A percentile compares a stretch with the other conserved stretches of the same genome.
Evolutionary conservation across 176 grass and related monocot species (phyloP).

Genomic region (Musa acuminata): DNA sequence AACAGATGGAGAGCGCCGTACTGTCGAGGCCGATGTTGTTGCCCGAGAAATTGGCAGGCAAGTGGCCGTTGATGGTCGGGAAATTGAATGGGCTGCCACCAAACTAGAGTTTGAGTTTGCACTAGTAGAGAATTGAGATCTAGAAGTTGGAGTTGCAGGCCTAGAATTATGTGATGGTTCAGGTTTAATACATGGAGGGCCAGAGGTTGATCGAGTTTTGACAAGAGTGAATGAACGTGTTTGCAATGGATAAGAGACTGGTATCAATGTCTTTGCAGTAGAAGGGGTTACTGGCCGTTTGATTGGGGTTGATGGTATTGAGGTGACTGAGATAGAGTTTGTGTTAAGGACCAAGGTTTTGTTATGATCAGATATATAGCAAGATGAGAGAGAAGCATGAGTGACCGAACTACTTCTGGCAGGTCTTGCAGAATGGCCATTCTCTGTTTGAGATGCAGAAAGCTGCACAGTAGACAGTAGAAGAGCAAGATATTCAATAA

Average conservation of each 20-base stretch:
- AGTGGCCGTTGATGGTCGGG: slow-evolving; percentile 64
- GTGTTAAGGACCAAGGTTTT: slow-evolving; percentile 52
- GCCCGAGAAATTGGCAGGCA: slow-evolving; percentile 29
- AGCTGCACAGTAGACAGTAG: slow-evolving; percentile 39
- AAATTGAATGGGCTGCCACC: slow-evolving; percentile 33
- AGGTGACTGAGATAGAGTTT: slow-evolving; percentile 54
- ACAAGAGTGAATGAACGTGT: slow-evolving; percentile 59
- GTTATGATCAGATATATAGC: slow-evolving; percentile 28
- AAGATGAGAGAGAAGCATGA: slow-evolving; percentile 40
- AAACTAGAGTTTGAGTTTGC: slow-evolving; percentile 39
- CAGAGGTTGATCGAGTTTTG: slow-evolving; percentile 31
- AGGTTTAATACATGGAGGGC: slow-evolving; percentile 25
- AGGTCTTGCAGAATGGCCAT: slow-evolving; percentile 45
- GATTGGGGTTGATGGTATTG: slow-evolving; percentile 58
- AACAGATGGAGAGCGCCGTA: slow-evolving; percentile 52
- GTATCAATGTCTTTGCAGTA: slow-evolving; percentile 39
- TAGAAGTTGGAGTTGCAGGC: slow-evolving; percentile 57
- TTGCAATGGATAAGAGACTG: slow-evolving; percentile 33
- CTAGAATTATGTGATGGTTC: slow-evolving; percentile 48
- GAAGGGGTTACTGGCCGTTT: slow-evolving; percentile 38
- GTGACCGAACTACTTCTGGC: slow-evolving; percentile 65
- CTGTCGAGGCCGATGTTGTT: slow-evolving; percentile 28
- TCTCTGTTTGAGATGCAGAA: slow-evolving; percentile 53
- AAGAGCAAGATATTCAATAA: slow-evolving; percentile 23
- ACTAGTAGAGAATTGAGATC: slow-evolving; percentile 30